Base-by-base conservation (phyloP, 805 yeast species). In the Wickerhamomyces subpelliculosus region DNA sequence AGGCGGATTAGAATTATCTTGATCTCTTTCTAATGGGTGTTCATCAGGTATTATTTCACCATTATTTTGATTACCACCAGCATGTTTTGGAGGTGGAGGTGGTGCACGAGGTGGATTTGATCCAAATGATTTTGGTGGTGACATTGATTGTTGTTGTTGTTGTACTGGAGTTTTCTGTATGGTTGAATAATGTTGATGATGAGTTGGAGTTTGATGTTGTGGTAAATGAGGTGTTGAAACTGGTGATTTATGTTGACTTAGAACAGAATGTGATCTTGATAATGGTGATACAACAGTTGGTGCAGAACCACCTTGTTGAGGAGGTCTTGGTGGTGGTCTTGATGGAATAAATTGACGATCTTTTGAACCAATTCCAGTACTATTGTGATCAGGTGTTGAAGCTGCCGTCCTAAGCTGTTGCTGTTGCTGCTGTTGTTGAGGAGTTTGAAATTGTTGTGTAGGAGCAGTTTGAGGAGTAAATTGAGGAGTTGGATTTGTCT, bases 261-360 rank as follows among this genome's bases (percentile, higher is more conserved):
- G 34, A 25, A 35, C 33, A 34, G 58, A 44, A 29, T 30, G 38
- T 5, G 41, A 38, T 36, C 54, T 50, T 12, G 54, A 48, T 23
- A 52, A 38, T 24, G 63, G 61, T 0, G 65, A 55, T 1, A 55
- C 49, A 20, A 52, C 39, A 27, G 23, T 43, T 25, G 55, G 33
- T 17, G 46, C 36, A 4, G 54, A 41, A 5, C 57, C 13, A 6
- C 11, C 29, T 5, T 37, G 36, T 26, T 49, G 54, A 4, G 73
- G 74, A 10, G 84, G 84, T 48, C 71, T 74, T 24, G 85, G 85
- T 0, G 85, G 83, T 0, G 85, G 84, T 44, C 85, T 65, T 37
- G 76, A 70, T 4, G 84, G 85, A 37, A 78, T 77, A 44, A 71
- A 78, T 48, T 69, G 78, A 21, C 47, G 52, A 38, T 62, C 73